Percentiles rank a stretch among this genome's conserved stretches.
Evolutionary conservation across 305 asterid species (phyloP).

Genomic region (Ilex paraguariensis): DNA sequence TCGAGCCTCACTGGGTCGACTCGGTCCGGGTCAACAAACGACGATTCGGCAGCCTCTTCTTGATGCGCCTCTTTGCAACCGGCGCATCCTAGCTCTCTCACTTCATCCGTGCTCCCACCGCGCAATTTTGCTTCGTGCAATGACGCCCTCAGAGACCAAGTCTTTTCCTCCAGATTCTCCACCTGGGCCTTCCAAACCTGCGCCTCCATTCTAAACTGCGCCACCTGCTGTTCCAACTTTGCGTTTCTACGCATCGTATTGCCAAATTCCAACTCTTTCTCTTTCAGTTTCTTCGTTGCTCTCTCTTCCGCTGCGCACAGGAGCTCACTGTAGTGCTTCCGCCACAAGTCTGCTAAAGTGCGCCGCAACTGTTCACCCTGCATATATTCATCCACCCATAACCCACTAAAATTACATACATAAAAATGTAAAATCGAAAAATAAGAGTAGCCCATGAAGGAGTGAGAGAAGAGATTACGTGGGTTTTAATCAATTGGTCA

Average conservation of each 20-base stretch:
- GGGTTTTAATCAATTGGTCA: constrained; percentile 21
- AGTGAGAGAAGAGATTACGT: constrained; percentile 2
- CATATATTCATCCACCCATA: neutral
- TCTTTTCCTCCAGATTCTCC: constrained; percentile 13
- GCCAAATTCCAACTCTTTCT: constrained; percentile 19
- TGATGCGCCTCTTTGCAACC: constrained; percentile 8
- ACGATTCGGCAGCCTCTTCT: constrained; percentile 36
- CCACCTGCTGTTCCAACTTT: constrained; percentile 16
- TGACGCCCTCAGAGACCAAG: neutral
- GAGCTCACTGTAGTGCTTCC: constrained; percentile 12
- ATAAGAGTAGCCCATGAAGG: no score
- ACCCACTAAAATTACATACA: no score
- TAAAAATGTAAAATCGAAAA: no score
- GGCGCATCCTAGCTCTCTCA: neutral
- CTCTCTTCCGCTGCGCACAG: constrained; percentile 19
- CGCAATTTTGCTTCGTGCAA: constrained; percentile 10
- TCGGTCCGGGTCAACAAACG: constrained; percentile 19
- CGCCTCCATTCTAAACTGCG: constrained; percentile 16
- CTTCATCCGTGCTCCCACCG: neutral
- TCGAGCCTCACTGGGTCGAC: constrained; percentile 15
- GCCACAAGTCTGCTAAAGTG: constrained; percentile 8
- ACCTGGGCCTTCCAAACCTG: constrained; percentile 10
- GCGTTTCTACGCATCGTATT: neutral
- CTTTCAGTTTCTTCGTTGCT: constrained; percentile 24
- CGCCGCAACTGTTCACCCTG: constrained; percentile 33